phyloP scores from a whole-genome alignment of 2,329 filamentous ascomycete genomes.

The Ophiostoma novo-ulmi region DNA sequence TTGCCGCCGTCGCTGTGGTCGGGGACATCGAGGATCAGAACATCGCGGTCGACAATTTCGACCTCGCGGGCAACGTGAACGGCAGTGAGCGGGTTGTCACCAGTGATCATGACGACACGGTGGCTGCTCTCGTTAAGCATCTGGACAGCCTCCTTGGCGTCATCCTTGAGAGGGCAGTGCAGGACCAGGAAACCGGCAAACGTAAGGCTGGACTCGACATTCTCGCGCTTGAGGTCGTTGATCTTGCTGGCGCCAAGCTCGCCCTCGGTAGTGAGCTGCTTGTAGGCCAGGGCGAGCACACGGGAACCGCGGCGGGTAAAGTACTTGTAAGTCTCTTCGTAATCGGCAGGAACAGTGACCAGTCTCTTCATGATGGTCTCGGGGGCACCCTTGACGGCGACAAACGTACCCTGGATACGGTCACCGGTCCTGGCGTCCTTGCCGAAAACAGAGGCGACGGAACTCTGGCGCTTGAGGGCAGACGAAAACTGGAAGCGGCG shows the following conservation, averaged over 20 bases:
- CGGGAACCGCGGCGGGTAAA: constrained; percentile 94
- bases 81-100: constrained; percentile 93
- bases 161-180: constrained; percentile 92
- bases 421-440: constrained; percentile 67
- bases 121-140: constrained; percentile 99
- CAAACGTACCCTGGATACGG: constrained; percentile 80
- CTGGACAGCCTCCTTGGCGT: constrained; percentile 85
- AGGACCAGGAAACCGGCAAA: constrained; percentile 96
- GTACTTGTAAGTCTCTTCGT: constrained; percentile 97
- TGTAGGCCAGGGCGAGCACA: constrained; percentile 89
- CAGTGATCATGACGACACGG: constrained; percentile 97
- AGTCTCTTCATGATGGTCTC: constrained; percentile 97
- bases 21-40: constrained; percentile 89
- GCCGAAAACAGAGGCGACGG: constrained; percentile 75
- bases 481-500: constrained; percentile 98
- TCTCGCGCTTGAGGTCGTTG: constrained; percentile 90
- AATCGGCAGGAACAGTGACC: constrained; percentile 72
- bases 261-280: constrained; percentile 74
- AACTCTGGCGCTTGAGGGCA: constrained; percentile 90
- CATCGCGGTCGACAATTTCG: constrained; percentile 94
- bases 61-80: constrained; percentile 93
- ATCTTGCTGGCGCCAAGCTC: constrained; percentile 81
- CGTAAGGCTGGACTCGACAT: constrained; percentile 74
- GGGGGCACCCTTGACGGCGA: constrained; percentile 91
- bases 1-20: constrained; percentile 78